Evolutionary conservation across 129 eudicot species (phyloP).

Genomic region (Erigeron canadensis): DNA sequence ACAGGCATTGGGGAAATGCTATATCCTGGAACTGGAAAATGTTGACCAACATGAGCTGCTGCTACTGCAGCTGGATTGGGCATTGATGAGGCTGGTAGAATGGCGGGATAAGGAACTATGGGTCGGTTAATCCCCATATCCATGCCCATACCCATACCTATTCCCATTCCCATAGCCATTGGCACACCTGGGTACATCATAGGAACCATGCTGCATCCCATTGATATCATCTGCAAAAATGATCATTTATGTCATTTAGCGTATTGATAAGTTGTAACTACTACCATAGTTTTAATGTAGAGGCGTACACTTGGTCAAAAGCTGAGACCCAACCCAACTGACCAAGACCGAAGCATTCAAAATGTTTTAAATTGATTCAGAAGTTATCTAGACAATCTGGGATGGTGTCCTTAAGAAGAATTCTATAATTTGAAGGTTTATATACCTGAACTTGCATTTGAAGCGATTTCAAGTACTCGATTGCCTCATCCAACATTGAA

Average conservation of each 20-base stretch:
- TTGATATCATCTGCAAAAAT: conserved; percentile 68
- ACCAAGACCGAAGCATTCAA: too few species aligned
- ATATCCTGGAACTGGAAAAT: conserved; percentile 49
- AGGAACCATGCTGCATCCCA: conserved; percentile 82
- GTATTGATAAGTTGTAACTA: too few species aligned
- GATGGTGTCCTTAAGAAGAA: neutral
- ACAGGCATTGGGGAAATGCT: conserved; percentile 38
- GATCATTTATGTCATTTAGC: neutral
- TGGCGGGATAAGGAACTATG: conserved; percentile 49
- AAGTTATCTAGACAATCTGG: neutral
- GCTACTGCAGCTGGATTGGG: conserved; percentile 44
- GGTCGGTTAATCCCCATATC: conserved; percentile 57
- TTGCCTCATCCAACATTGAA: conserved; percentile 90
- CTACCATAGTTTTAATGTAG: too few species aligned
- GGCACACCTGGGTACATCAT: conserved; percentile 69
- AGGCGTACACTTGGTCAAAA: too few species aligned
- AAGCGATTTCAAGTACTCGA: conserved; percentile 73
- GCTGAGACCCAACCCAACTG: too few species aligned
- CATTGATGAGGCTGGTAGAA: conserved; percentile 43
- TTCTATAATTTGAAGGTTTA: neutral
- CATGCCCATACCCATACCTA: conserved; percentile 38
- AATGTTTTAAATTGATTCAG: neutral
- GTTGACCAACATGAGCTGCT: conserved; percentile 38
- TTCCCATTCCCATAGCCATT: conserved; percentile 56
- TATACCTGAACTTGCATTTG: conserved; percentile 80